Percentiles rank a stretch among this genome's conserved stretches.
phyloP scores from a whole-genome alignment of 2,329 filamentous ascomycete species.

The Lecanoromycetidae sp. region DNA sequence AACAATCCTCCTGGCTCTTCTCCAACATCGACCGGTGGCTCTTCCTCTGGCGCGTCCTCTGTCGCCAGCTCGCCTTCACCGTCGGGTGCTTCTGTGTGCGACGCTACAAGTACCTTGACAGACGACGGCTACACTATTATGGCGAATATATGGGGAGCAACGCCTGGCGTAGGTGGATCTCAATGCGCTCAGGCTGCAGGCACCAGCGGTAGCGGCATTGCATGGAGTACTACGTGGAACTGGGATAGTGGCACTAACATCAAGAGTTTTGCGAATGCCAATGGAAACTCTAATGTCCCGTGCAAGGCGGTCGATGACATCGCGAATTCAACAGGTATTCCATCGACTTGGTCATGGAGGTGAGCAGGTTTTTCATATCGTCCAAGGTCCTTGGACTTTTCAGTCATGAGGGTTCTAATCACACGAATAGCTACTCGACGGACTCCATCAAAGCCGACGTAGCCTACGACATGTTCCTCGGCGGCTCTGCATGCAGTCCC shows the following conservation, averaged over 20 bases:
- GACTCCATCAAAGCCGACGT: slow-evolving; percentile 4
- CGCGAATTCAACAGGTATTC: neutral
- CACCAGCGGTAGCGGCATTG: neutral
- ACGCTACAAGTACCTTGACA: too few species aligned
- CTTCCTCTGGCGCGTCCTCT: too few species aligned
- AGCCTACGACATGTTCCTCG: slow-evolving; percentile 8
- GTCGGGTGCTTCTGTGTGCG: too few species aligned
- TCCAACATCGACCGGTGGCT: too few species aligned
- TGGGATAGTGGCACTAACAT: slow-evolving; percentile 9
- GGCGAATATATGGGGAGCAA: too few species aligned
- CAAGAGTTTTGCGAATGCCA: slow-evolving; percentile 2
- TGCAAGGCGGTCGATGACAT: slow-evolving; percentile 1
- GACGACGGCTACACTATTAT: too few species aligned
- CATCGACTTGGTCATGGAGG: neutral
- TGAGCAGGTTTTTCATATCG: neutral
- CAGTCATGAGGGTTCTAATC: neutral
- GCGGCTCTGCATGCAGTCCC: neutral
- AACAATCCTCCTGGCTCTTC: too few species aligned
- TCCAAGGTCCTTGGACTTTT: neutral
- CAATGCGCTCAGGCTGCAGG: neutral
- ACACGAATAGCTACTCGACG: neutral
- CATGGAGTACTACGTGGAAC: slow-evolving; percentile 5
- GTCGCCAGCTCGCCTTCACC: too few species aligned
- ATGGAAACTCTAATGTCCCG: neutral
- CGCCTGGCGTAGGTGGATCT: too few species aligned